These are phyloP conservation scores for Picochlorum sp. DNA, from an alignment of 139 green algal species.

Conservation along the genomic window DNA sequence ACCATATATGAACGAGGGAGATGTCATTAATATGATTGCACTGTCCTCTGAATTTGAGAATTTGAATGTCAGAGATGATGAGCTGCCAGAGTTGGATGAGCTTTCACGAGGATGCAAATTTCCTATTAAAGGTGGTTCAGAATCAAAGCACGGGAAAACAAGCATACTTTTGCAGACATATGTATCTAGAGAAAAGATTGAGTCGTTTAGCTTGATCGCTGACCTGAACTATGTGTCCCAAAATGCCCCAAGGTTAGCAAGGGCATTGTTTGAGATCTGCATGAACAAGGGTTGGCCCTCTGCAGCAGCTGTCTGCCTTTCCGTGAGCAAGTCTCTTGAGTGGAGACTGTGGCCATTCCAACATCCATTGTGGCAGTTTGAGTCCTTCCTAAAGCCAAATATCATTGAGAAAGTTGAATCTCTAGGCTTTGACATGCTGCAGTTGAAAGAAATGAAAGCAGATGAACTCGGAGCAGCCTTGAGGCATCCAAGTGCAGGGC, in stretches of 20 bases:
- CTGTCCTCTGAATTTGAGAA: slow-evolving; percentile 87
- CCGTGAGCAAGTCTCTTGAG: slow-evolving; percentile 71
- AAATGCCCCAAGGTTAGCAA: slow-evolving; percentile 80
- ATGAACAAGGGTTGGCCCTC: slow-evolving; percentile 61
- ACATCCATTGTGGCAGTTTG: slow-evolving; percentile 88
- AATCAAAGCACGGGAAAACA: slow-evolving; percentile 86
- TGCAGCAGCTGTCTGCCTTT: slow-evolving; percentile 49
- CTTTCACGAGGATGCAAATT: slow-evolving; percentile 54
- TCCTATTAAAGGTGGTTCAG: slow-evolving; percentile 61
- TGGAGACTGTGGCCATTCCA: slow-evolving; percentile 76
- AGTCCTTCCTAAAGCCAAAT: slow-evolving; percentile 45
- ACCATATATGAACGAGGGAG: slow-evolving; percentile 66
- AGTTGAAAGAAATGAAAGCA: slow-evolving; percentile 75
- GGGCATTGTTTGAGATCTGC: slow-evolving; percentile 92
- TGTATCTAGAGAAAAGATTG: slow-evolving; percentile 64
- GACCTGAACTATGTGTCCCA: slow-evolving; percentile 88
- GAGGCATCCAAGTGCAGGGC: slow-evolving; percentile 65
- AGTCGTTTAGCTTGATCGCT: slow-evolving; percentile 84
- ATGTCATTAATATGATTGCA: slow-evolving; percentile 76
- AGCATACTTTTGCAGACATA: slow-evolving; percentile 85
- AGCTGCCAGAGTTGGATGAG: slow-evolving; percentile 83
- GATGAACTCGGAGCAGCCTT: slow-evolving; percentile 76
- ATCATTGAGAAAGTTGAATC: slow-evolving; percentile 86
- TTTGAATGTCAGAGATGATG: slow-evolving; percentile 90
- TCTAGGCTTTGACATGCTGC: slow-evolving; percentile 53